A percentile compares a stretch with the other conserved stretches of the same genome.
Conservation (phyloP, 306 rosid species). For the Luffa acutangula region DNA sequence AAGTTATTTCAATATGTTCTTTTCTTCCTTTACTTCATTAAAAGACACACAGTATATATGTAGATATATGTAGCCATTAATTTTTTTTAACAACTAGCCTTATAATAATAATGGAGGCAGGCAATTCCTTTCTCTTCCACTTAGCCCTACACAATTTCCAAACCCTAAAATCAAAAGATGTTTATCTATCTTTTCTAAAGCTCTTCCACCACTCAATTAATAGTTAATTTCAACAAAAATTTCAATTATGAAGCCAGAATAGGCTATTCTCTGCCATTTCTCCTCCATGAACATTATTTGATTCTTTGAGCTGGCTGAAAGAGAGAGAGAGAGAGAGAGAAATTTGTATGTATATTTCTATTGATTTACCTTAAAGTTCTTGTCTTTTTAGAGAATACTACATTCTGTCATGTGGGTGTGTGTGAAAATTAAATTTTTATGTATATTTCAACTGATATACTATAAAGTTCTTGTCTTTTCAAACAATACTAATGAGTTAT, state of each 20-base stretch:
- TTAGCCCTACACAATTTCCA: background rate
- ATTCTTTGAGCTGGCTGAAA: background rate
- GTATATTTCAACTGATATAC: background rate
- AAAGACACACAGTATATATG: background rate
- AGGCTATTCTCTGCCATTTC: background rate
- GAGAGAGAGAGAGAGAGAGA: background rate
- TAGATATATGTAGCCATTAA: background rate
- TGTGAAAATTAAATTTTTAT: background rate
- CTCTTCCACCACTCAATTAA: background rate
- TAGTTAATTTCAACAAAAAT: background rate
- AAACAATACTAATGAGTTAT: background rate
- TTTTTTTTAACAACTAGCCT: background rate
- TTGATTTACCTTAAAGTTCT: background rate
- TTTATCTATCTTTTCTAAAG: background rate
- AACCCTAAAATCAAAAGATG: background rate
- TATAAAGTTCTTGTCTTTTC: background rate
- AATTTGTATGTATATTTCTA: background rate
- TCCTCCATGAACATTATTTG: background rate
- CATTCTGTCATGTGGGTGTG: background rate
- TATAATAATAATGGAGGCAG: background rate
- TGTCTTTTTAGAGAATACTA: background rate
- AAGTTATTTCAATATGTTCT: background rate
- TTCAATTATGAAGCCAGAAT: background rate
- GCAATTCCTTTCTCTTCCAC: constrained; percentile 4
- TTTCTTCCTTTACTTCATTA: background rate